Base-by-base conservation (phyloP, 441 rosid species). In the Gossypium trilobum region DNA sequence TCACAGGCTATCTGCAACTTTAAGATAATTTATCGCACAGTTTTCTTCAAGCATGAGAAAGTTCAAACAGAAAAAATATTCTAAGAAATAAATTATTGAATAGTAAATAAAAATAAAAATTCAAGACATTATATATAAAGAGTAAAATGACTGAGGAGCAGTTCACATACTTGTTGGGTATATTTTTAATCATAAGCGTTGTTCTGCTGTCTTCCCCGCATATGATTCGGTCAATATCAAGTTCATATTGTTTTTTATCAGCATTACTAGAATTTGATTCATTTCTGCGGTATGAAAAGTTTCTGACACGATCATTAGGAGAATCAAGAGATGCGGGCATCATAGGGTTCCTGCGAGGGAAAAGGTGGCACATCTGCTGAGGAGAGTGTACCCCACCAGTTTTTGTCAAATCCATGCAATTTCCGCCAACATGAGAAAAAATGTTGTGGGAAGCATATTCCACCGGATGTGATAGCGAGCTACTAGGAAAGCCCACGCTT, bases 151-250 rank as follows among this genome's bases (percentile, higher is more conserved):
- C 27, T 10, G 19, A 72, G 42, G 31, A 75, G 57, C 9, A 68
- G 50, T 66, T 74, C 59, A 73, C 83, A 54, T 84, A 87, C 91
- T 89, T 89, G 79, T 89, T 89, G 74, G 94, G 94, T 76, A 89
- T 87, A 64, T 89, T 89, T 77, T 89, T 89, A 72, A 89, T 81
- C 94, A 89, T 87, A 81, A 89, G 84, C 6, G 93, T 89, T 57
- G 91, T 89, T 78, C 93, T 75, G 59, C 54, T 63, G 70, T 89
- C 93, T 2, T 87, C 93, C 56, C 90, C 90, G 61, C 73, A 85
- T 74, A 80, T 72, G 73, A 89, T 87, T 61, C 84, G 87, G 55
- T 87, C 93, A 65, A 84, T 75, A 60, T 89, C 89, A 72, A 89
- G 89, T 79, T 89, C 91, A 78, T 78, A 89, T 51, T 79, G 87